These are phyloP conservation scores for Collariella sp. DNA, from an alignment of 495 filamentous ascomycete genomes.

Conservation along the genomic window DNA sequence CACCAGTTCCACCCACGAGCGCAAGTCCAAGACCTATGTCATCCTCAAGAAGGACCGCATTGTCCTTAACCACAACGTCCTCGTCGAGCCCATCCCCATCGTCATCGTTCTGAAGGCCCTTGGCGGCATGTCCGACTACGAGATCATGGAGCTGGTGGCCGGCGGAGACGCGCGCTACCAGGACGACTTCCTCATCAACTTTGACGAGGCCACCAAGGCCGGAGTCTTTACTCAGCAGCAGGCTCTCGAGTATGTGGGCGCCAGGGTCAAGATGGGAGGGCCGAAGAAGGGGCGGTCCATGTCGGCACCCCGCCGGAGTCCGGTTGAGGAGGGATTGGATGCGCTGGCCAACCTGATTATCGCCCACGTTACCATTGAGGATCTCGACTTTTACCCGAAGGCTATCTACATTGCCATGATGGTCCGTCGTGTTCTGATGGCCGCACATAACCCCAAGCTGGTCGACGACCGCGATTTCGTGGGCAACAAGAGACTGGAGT, in stretches of 20 bases:
- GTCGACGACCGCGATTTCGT: conserved; percentile 97
- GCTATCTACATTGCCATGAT: conserved; percentile 94
- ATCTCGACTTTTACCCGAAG: conserved; percentile 88
- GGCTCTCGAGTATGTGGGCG: conserved; percentile 83
- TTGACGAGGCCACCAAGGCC: conserved; percentile 77
- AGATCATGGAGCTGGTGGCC: conserved; percentile 81
- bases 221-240: conserved; percentile 86
- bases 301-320: conserved; percentile 47
- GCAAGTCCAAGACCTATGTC: conserved; percentile 95
- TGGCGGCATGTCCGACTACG: conserved; percentile 86
- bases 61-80: conserved; percentile 82
- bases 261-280: conserved; percentile 73
- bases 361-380: conserved; percentile 82
- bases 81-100: conserved; percentile 87
- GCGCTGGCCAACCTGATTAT: conserved; percentile 84
- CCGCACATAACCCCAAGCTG: conserved; percentile 73
- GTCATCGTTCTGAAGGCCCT: conserved; percentile 87
- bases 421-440: conserved; percentile 89
- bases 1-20: conserved; percentile 94
- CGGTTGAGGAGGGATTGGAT: conserved; percentile 82
- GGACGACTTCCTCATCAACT: conserved; percentile 88
- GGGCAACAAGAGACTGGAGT: conserved; percentile 90
- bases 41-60: conserved; percentile 85
- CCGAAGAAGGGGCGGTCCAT: conserved; percentile 39
- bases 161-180: conserved; percentile 80